Conservation (phyloP, 2,329 filamentous ascomycete genomes). For the Colletotrichum euphorbiae region DNA sequence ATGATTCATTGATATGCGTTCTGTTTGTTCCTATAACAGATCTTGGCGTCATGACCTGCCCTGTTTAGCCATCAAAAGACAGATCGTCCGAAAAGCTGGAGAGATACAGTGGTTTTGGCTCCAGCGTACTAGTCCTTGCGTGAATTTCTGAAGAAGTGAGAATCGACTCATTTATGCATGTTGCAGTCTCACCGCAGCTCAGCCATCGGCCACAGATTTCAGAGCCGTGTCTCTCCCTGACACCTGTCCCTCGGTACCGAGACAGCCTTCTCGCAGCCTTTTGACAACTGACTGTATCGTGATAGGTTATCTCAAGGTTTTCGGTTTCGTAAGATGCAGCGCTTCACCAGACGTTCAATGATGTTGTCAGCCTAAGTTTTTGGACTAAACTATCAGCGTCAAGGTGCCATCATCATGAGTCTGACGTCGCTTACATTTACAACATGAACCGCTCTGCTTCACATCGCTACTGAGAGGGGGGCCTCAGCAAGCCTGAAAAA, state of each 20-base stretch:
- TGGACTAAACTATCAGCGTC: too few species aligned
- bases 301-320: neutral
- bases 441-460: too few species aligned
- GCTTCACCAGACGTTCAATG: neutral
- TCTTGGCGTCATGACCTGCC: neutral
- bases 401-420: too few species aligned
- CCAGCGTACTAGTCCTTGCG: neutral
- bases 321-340: neutral
- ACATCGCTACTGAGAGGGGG: too few species aligned
- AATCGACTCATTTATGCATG: slow-evolving; percentile 20
- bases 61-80: neutral
- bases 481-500: too few species aligned
- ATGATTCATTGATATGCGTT: slow-evolving; percentile 11
- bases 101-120: neutral
- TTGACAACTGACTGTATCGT: neutral
- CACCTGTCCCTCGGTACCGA: slow-evolving; percentile 18
- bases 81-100: slow-evolving; percentile 9
- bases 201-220: neutral
- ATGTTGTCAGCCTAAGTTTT: too few species aligned
- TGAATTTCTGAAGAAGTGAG: slow-evolving; percentile 4
- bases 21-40: neutral
- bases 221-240: slow-evolving; percentile 13
- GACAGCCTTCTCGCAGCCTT: slow-evolving; percentile 14
- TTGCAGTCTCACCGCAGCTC: slow-evolving; percentile 5
- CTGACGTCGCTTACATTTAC: too few species aligned